Percentiles rank a stretch among this genome's conserved stretches.
Conservation (phyloP, 2,329 filamentous ascomycete species). For the Neonectria neomacrospora region DNA sequence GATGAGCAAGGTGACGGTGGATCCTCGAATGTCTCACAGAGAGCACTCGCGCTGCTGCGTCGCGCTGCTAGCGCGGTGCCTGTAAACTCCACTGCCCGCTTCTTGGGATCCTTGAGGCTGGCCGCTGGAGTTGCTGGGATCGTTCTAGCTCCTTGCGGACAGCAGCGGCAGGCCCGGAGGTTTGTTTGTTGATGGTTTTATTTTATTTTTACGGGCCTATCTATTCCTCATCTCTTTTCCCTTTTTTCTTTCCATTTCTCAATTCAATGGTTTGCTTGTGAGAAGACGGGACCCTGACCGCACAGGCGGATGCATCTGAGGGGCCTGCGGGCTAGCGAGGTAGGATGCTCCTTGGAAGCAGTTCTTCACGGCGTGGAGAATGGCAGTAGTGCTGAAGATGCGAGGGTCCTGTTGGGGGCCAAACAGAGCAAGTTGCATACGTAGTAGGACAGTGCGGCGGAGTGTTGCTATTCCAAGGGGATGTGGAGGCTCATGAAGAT, state of each 20-base stretch:
- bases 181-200: constrained; percentile 1
- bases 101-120: constrained; percentile 7
- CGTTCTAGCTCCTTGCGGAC: not conserved
- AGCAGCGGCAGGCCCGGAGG: constrained; percentile 3
- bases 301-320: constrained; percentile 6
- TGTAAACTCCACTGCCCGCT: constrained; percentile 14
- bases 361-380: constrained; percentile 5
- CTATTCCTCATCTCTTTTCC: not conserved
- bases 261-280: constrained; percentile 14
- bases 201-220: constrained; percentile 6
- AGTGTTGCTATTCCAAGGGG: constrained; percentile 25
- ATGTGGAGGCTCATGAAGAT: constrained; percentile 15
- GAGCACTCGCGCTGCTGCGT: constrained; percentile 18
- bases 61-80: constrained; percentile 18
- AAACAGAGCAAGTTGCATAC: constrained; percentile 8
- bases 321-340: constrained; percentile 1
- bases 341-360: constrained; percentile 6
- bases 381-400: constrained; percentile 5
- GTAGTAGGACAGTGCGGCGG: constrained; percentile 19
- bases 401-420: constrained; percentile 7
- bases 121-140: not conserved
- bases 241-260: not conserved
- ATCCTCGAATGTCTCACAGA: constrained; percentile 35
- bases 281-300: not conserved
- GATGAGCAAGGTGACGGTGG: constrained; percentile 27